Base-by-base conservation (phyloP, 208 protist genomes). In the Leishmania martiniquensis region DNA sequence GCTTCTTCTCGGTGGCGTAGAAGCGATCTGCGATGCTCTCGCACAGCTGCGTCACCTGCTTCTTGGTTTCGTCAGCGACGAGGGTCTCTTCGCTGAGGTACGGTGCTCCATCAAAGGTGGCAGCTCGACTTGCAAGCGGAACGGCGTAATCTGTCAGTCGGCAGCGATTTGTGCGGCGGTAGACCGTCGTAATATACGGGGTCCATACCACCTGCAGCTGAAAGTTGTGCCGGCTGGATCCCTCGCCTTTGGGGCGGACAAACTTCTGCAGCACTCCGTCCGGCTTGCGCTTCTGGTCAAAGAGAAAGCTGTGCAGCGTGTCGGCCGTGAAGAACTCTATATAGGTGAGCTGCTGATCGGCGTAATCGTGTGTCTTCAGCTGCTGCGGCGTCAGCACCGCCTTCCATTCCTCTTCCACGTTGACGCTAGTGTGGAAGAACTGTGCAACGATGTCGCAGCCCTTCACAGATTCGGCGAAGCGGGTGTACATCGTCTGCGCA, bases 231-330 rank as follows among this genome's bases (percentile, higher is more conserved):
- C 91, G 85, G 60, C 85, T 90, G 5, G 82, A 89, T 34, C 85
- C 89, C 45, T 94, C 85, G 13, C 93, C 90, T 75, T 97, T 97
- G 51, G 95, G 95, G 5, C 94, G 32, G 39, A 98, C 87, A 78
- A 98, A 98, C 82, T 91, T 85, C 85, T 98, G 95, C 80, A 98
- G 86, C 65, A 97, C 93, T 22, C 95, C 95, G 70, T 98, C 92
- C 2, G 93, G 93, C 73, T 96, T 95, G 67, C 89, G 85, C 22
- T 85, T 82, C 57, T 91, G 89, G 45, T 88, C 79, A 82, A 95
- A 95, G 4, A 98, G 84, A 80, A 98, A 98, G 52, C 85, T 77
- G 66, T 88, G 85, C 47, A 98, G 89, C 25, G 83, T 79, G 25
- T 91, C 86, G 0, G 90, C 84, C 34, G 91, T 95, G 75, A 98